phyloP scores from a whole-genome alignment of 2,329 filamentous ascomycete genomes.

The Penicillium thymicola region DNA sequence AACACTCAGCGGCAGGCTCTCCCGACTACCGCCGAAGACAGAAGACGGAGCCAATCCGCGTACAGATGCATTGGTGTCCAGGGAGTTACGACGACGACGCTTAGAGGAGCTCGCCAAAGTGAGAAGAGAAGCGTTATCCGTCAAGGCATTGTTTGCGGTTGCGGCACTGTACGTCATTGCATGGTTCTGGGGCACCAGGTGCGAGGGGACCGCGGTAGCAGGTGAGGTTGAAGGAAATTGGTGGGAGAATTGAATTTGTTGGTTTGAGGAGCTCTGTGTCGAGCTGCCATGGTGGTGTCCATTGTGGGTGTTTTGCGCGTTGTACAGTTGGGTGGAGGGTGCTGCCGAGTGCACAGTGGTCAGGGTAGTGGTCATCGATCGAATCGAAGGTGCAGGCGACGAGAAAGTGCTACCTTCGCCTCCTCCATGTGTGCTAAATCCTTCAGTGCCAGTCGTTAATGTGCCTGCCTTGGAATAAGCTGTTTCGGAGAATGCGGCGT shows the following conservation, averaged over 20 bases:
- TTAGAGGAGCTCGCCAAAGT: constrained; percentile 65
- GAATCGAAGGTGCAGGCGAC: constrained; percentile 62
- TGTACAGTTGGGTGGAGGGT: constrained; percentile 48
- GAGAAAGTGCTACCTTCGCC: constrained; percentile 67
- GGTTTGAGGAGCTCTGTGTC: constrained; percentile 37
- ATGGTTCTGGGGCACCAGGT: constrained; percentile 52
- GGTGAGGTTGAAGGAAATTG: constrained; percentile 57
- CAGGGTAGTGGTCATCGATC: constrained; percentile 62
- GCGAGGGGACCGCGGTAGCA: constrained; percentile 59
- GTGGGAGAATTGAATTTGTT: constrained; percentile 55
- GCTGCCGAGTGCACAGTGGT: constrained; percentile 64
- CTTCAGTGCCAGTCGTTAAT: constrained; percentile 60
- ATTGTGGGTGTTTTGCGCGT: constrained; percentile 31
- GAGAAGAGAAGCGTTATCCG: constrained; percentile 63
- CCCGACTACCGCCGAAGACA: constrained; percentile 61
- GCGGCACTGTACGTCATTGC: constrained; percentile 58
- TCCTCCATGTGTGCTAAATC: constrained; percentile 61
- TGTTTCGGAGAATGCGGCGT: constrained; percentile 69
- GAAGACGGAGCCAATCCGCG: constrained; percentile 62
- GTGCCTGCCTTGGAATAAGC: constrained; percentile 81
- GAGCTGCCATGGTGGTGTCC: constrained; percentile 34
- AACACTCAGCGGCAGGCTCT: constrained; percentile 61
- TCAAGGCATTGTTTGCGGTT: constrained; percentile 62
- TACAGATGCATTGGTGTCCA: constrained; percentile 65
- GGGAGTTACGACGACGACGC: constrained; percentile 59